Percentiles rank a stretch among this genome's conserved stretches.
Evolutionary conservation across 1,139 yeast genomes (phyloP).

Genomic region (Yamadazyma sp.): DNA sequence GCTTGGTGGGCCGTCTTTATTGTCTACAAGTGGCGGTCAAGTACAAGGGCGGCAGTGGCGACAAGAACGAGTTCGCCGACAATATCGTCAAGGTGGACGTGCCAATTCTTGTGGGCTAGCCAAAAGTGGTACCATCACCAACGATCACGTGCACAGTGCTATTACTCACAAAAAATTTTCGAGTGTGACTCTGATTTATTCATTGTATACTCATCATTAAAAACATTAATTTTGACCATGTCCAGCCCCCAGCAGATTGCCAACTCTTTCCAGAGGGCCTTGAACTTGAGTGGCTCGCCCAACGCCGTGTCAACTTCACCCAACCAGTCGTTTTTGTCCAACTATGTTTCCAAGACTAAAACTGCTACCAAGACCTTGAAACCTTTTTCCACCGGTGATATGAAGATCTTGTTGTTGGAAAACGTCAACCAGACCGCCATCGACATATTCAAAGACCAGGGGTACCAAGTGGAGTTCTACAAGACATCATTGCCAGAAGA

Average conservation of each 20-base stretch:
- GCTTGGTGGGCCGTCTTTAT: conserved; percentile 44
- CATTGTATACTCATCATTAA: neutral
- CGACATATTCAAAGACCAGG: conserved; percentile 79
- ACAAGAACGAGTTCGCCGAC: conserved; percentile 34
- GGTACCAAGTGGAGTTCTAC: conserved; percentile 94
- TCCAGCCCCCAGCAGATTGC: conserved; percentile 70
- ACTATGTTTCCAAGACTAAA: conserved; percentile 36
- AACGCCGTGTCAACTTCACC: conserved; percentile 81
- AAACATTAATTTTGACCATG: conserved; percentile 34
- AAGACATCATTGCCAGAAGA: conserved; percentile 89
- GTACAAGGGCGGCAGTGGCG: conserved; percentile 40
- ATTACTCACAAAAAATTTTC: conserved; percentile 6
- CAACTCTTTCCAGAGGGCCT: conserved; percentile 54
- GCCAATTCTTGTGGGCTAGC: conserved; percentile 42
- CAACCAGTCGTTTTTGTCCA: conserved; percentile 51
- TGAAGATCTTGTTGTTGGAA: conserved; percentile 86
- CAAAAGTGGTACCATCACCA: conserved; percentile 1
- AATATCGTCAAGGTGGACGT: conserved; percentile 39
- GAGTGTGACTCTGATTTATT: conserved; percentile 9
- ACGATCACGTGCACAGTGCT: conserved; percentile 3
- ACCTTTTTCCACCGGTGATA: conserved; percentile 89
- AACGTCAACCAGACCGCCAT: conserved; percentile 93
- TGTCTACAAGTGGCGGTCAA: conserved; percentile 41
- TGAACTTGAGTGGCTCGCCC: conserved; percentile 54
- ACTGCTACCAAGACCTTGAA: conserved; percentile 70